Evolutionary conservation across 139 green algal genomes (phyloP).

Genomic region (Chlorella sp.): DNA sequence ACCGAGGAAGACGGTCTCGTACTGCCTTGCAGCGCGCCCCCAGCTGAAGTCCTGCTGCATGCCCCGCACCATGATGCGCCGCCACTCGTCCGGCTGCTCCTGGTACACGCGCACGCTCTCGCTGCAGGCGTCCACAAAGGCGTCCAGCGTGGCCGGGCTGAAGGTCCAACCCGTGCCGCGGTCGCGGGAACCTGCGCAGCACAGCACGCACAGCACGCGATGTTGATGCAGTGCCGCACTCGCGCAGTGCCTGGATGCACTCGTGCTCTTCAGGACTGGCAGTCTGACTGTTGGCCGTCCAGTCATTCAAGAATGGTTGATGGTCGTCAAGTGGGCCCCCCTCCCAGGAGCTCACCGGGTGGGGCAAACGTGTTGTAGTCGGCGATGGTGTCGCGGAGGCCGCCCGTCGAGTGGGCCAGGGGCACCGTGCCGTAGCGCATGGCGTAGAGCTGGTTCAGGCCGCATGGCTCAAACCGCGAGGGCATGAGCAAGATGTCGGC

Average conservation of each 20-base stretch:
- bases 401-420: conserved; percentile 71
- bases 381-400: conserved; percentile 78
- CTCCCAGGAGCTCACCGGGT: conserved; percentile 25
- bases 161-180: conserved; percentile 71
- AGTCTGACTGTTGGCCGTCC: too few relatives aligned
- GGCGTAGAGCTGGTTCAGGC: conserved; percentile 74
- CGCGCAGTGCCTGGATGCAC: too few relatives aligned
- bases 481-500: conserved; percentile 86
- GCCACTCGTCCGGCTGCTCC: conserved; percentile 47
- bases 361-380: conserved; percentile 62
- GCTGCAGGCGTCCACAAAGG: conserved; percentile 49
- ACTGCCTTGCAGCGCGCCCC: conserved; percentile 60
- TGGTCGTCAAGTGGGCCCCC: too few relatives aligned
- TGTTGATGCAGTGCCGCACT: too few relatives aligned
- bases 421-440: conserved; percentile 77
- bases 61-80: conserved; percentile 38
- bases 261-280: too few relatives aligned
- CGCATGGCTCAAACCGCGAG: conserved; percentile 71
- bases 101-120: conserved; percentile 34
- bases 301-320: too few relatives aligned
- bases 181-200: background rate
- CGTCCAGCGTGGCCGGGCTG: conserved; percentile 28
- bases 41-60: conserved; percentile 72
- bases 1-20: conserved; percentile 58
- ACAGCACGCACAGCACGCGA: too few relatives aligned